phyloP scores from a whole-genome alignment of 2,329 filamentous ascomycete genomes.

The Huntiella moniliformis region DNA sequence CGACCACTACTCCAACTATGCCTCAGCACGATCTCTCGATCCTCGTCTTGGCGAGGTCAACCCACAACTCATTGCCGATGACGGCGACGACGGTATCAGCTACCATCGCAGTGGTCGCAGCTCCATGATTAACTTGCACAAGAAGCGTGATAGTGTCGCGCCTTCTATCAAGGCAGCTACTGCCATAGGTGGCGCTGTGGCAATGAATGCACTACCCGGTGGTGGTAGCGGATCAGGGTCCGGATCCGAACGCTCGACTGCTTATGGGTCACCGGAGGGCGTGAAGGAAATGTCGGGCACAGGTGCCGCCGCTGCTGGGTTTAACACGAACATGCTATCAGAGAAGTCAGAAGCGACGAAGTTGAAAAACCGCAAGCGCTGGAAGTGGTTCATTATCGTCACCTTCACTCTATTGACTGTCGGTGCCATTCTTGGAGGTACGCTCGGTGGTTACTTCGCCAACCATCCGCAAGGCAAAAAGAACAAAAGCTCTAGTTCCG shows the following conservation, averaged over 20 bases:
- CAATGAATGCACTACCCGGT: slow-evolving; percentile 10
- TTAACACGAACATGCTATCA: no score
- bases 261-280: neutral
- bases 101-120: slow-evolving; percentile 30
- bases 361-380: slow-evolving; percentile 41
- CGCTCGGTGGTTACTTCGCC: slow-evolving; percentile 53
- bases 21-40: slow-evolving; percentile 21
- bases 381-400: slow-evolving; percentile 49
- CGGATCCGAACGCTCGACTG: slow-evolving; percentile 6
- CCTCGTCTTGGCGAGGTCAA: slow-evolving; percentile 43
- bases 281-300: neutral
- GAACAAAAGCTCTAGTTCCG: slow-evolving; percentile 12
- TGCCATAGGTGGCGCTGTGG: slow-evolving; percentile 22
- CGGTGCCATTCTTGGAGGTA: slow-evolving; percentile 53
- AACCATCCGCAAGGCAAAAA: slow-evolving; percentile 22
- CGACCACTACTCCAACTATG: slow-evolving; percentile 8
- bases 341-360: slow-evolving; percentile 25
- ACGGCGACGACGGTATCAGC: slow-evolving; percentile 67
- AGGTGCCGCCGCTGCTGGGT: neutral
- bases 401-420: slow-evolving; percentile 46
- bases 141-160: slow-evolving; percentile 18
- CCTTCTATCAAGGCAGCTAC: slow-evolving; percentile 27
- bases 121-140: slow-evolving; percentile 36
- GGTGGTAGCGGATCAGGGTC: neutral
- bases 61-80: slow-evolving; percentile 65